Evolutionary conservation across 441 rosid species (phyloP), one percentile per base, ranked within the genome.

Genomic region (Gossypium davidsonii): DNA sequence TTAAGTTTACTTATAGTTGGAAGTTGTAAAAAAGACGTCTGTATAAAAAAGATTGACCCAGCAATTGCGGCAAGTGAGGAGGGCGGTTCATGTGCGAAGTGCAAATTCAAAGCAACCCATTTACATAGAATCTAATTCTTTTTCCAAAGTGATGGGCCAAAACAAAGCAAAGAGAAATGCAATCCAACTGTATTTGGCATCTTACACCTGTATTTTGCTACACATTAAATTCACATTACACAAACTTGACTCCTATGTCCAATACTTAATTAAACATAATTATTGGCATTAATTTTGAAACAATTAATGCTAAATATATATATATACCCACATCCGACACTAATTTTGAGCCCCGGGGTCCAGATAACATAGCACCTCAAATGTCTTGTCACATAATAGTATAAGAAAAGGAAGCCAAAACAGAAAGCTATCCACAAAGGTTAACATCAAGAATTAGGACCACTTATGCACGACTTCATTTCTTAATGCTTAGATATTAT

Each of bases 181-280:
- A 26, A 67, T 67, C 71, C 71, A 66, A 66, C 71, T 48, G 57
- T 66, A 14, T 46, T 46, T 23, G 37, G 70, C 39, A 25, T 48
- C 57, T 46, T 39, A 2, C 7, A 66, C 14, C 21, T 46, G 23
- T 65, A 18, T 20, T 46, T 46, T 46, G 28, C 68, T 8, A 23
- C 18, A 2, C 55, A 21, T 44, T 44, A 9, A 64, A 42, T 46
- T 64, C 17, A 46, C 21, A 46, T 4, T 4, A 31, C 34, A 31
- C 6, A 31, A 4, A 31, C 34, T 31, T 4, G 5, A 4, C 6
- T 4, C 34, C 34, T 31, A 5, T 31, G 34, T 31, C 34, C 34
- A 31, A 31, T 4, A 31, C 34, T n/a, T n/a, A n/a, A n/a, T n/a
- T n/a, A 28, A 28, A 28, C 31, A 28, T 31, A 31, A 31, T 31